Evolutionary conservation across 306 rosid genomes (phyloP).

Genomic region (Prunus mume): DNA sequence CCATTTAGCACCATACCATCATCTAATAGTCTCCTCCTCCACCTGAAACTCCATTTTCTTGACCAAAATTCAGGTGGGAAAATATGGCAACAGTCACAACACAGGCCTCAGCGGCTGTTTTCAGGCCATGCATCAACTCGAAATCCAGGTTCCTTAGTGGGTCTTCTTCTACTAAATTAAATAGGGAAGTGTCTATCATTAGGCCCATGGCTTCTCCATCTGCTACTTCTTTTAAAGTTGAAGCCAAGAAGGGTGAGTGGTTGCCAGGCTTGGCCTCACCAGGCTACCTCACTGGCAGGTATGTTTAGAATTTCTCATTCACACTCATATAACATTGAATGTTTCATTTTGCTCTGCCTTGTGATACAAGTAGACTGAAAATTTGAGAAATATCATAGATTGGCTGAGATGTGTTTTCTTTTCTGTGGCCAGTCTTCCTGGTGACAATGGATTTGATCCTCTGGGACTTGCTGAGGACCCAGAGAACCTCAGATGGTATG

Average conservation of each 20-base stretch:
- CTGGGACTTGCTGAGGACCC: conserved; percentile 95
- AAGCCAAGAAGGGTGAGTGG: conserved; percentile 97
- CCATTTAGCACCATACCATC: conserved; percentile 2
- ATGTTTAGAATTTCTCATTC: neutral
- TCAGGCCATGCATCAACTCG: conserved; percentile 57
- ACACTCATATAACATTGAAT: neutral
- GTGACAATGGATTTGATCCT: conserved; percentile 98
- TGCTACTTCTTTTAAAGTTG: conserved; percentile 57
- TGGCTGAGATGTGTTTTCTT: neutral
- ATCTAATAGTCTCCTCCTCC: neutral
- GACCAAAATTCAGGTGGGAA: conserved; percentile 16
- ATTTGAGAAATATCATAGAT: neutral
- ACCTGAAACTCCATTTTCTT: conserved; percentile 1
- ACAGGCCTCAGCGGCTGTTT: conserved; percentile 83
- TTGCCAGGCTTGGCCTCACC: conserved; percentile 91
- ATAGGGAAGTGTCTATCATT: conserved; percentile 45
- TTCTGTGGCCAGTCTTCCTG: conserved; percentile 65
- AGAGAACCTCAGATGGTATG: conserved; percentile 81
- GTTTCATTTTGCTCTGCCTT: neutral
- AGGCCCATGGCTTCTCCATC: conserved; percentile 49
- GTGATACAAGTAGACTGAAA: neutral
- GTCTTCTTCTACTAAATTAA: conserved; percentile 61
- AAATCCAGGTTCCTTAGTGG: conserved; percentile 72
- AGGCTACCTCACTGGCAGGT: conserved; percentile 80
- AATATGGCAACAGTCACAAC: conserved; percentile 90